Percentiles rank a stretch among this genome's conserved stretches.
These are phyloP conservation scores for Steccherinum ochraceum DNA, from an alignment of 768 basidiomycete genomes.

Conservation along the genomic window DNA sequence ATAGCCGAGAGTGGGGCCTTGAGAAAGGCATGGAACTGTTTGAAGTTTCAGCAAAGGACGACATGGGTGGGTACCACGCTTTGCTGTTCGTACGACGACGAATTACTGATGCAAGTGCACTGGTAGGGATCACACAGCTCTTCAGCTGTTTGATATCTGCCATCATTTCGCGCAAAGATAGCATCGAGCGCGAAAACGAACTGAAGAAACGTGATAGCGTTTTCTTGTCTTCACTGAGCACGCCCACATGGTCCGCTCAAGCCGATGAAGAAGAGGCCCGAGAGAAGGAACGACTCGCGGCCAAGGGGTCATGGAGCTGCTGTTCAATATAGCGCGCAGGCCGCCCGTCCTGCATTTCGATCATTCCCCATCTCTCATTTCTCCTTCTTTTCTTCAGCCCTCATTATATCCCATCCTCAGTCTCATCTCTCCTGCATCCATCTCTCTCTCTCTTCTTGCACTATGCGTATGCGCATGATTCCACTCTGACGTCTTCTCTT, in stretches of 20 bases:
- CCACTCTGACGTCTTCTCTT: slow-evolving; percentile 7
- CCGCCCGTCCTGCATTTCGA: slow-evolving; percentile 7
- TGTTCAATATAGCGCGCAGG: slow-evolving; percentile 41
- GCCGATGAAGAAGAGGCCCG: slow-evolving; percentile 76
- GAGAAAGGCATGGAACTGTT: slow-evolving; percentile 83
- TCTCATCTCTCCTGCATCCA: slow-evolving; percentile 2
- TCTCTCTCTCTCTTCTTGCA: slow-evolving; percentile 7
- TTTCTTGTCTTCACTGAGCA: slow-evolving; percentile 53
- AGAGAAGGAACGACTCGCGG: slow-evolving; percentile 39
- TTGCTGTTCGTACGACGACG: slow-evolving; percentile 2
- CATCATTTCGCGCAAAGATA: slow-evolving; percentile 73
- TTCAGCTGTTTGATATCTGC: slow-evolving; percentile 76
- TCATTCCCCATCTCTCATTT: slow-evolving; percentile 2
- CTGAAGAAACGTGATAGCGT: slow-evolving; percentile 80
- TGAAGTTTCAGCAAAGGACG: slow-evolving; percentile 90
- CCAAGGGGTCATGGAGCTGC: slow-evolving; percentile 52
- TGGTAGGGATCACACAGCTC: slow-evolving; percentile 67
- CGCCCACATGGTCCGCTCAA: slow-evolving; percentile 74
- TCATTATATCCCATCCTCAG: slow-evolving; percentile 12
- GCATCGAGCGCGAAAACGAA: slow-evolving; percentile 78
- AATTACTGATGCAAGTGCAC: background rate
- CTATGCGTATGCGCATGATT: slow-evolving; percentile 9
- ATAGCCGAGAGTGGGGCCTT: slow-evolving; percentile 68
- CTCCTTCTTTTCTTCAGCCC: slow-evolving; percentile 4
- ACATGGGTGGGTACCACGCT: slow-evolving; percentile 48